phyloP scores from a whole-genome alignment of 2,329 filamentous ascomycete genomes.

The Claviceps citrina region DNA sequence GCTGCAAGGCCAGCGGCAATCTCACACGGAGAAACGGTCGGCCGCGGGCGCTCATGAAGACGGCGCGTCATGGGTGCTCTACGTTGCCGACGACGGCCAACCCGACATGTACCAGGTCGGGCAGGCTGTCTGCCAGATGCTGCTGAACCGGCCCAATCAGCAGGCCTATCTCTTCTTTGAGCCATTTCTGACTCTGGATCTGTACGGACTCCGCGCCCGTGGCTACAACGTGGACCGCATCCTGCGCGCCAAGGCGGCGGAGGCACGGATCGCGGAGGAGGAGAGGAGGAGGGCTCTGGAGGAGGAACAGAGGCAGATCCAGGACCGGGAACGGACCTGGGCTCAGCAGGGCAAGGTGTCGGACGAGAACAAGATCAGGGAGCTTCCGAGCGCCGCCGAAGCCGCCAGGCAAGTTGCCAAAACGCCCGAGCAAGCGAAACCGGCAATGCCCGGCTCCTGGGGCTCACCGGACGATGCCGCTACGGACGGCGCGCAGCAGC shows the following conservation, averaged over 20 bases:
- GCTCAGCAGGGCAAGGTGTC: constrained; percentile 19
- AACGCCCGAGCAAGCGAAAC: constrained; percentile 25
- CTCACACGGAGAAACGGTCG: constrained; percentile 58
- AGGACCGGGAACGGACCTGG: constrained; percentile 36
- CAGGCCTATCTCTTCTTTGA: constrained; percentile 84
- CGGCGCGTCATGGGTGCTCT: constrained; percentile 50
- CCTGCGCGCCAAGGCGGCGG: constrained; percentile 69
- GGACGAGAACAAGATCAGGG: constrained; percentile 1
- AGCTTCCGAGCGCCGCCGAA: constrained; percentile 14
- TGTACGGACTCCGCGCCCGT: constrained; percentile 66
- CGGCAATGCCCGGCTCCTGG: constrained; percentile 61
- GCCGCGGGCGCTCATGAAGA: constrained; percentile 46
- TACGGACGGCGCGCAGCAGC: constrained; percentile 17
- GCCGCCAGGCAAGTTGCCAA: constrained; percentile 24
- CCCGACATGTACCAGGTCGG: constrained; percentile 87
- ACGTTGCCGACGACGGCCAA: constrained; percentile 50
- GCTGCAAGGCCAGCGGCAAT: constrained; percentile 54
- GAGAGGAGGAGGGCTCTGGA: constrained; percentile 60
- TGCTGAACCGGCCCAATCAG: constrained; percentile 70
- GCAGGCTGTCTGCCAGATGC: constrained; percentile 65
- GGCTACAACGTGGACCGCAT: constrained; percentile 97
- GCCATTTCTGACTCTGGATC: constrained; percentile 71
- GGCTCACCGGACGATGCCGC: constrained; percentile 43
- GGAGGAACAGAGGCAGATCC: constrained; percentile 53
- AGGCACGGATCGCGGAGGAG: constrained; percentile 75